A percentile compares a stretch with the other conserved stretches of the same genome.
These are phyloP conservation scores for Platanthera zijinensis DNA, from an alignment of 106 monocot species.

Conservation along the genomic window DNA sequence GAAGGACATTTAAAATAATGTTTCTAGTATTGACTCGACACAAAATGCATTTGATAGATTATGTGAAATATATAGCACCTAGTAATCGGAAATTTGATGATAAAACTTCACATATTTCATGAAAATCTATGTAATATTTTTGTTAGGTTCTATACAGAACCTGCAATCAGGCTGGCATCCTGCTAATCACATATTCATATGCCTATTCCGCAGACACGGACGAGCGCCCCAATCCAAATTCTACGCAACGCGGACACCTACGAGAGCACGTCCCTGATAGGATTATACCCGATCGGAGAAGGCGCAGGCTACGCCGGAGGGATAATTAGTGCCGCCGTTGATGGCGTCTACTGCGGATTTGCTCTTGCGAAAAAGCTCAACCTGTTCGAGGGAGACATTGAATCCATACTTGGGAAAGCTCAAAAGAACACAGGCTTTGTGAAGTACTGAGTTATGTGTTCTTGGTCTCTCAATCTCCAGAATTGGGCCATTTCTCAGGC, in stretches of 20 bases:
- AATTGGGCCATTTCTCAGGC: too few relatives aligned
- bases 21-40: too few relatives aligned
- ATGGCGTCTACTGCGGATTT: slow-evolving; percentile 92
- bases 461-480: too few relatives aligned
- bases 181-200: neutral
- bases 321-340: slow-evolving; percentile 89
- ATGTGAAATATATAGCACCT: too few relatives aligned
- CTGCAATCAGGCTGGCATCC: too few relatives aligned
- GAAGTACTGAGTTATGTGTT: slow-evolving; percentile 42
- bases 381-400: slow-evolving; percentile 48
- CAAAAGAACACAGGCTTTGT: slow-evolving; percentile 61
- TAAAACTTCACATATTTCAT: too few relatives aligned
- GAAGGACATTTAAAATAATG: too few relatives aligned
- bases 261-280: slow-evolving; percentile 67
- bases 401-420: slow-evolving; percentile 60
- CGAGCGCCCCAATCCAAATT: slow-evolving; percentile 82
- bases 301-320: slow-evolving; percentile 96
- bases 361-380: slow-evolving; percentile 65
- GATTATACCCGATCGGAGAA: slow-evolving; percentile 89
- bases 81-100: too few relatives aligned
- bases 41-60: too few relatives aligned
- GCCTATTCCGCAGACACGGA: slow-evolving; percentile 65
- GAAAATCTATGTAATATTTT: too few relatives aligned
- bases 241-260: slow-evolving; percentile 49
- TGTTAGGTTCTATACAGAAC: too few relatives aligned